These are phyloP conservation scores for Trichoderma sp. DNA, from an alignment of 2,329 filamentous ascomycete genomes.

Conservation along the genomic window DNA sequence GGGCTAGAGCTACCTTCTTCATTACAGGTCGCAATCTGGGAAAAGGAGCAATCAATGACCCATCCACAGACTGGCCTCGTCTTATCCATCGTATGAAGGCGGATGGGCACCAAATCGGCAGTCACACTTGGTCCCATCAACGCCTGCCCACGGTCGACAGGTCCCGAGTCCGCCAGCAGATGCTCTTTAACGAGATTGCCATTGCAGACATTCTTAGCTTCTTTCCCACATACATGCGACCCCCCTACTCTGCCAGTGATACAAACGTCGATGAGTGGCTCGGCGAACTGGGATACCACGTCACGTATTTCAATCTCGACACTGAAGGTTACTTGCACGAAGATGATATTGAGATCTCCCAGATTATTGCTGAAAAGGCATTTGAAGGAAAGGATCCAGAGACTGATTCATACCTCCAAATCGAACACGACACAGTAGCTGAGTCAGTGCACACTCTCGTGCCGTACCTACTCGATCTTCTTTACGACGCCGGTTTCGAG, in stretches of 20 bases:
- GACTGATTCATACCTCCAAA: conserved; percentile 46
- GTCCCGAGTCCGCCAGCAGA: conserved; percentile 38
- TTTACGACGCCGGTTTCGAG: conserved; percentile 41
- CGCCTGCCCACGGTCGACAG: conserved; percentile 39
- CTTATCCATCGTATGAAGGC: conserved; percentile 46
- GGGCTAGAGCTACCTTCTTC: conserved; percentile 41
- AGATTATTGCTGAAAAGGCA: conserved; percentile 38
- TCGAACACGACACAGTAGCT: conserved; percentile 52
- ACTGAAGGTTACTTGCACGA: conserved; percentile 59
- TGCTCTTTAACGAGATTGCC: conserved; percentile 44
- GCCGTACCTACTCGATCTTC: conserved; percentile 41
- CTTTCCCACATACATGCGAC: conserved; percentile 45
- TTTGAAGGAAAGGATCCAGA: conserved; percentile 35
- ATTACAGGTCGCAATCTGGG: conserved; percentile 38
- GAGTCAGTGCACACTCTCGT: conserved; percentile 45
- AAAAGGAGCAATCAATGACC: conserved; percentile 44
- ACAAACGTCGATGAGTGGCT: conserved; percentile 39
- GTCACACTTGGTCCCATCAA: conserved; percentile 49
- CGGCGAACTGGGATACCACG: conserved; percentile 52
- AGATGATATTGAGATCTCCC: conserved; percentile 46
- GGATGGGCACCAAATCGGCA: conserved; percentile 60
- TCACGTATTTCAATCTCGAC: conserved; percentile 60
- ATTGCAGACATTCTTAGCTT: conserved; percentile 41
- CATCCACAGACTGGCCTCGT: conserved; percentile 34
- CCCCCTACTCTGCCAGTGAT: conserved; percentile 48